These are phyloP conservation scores for Backusella westeae DNA, from an alignment of 192 early-diverging fungal species.

Conservation along the genomic window DNA sequence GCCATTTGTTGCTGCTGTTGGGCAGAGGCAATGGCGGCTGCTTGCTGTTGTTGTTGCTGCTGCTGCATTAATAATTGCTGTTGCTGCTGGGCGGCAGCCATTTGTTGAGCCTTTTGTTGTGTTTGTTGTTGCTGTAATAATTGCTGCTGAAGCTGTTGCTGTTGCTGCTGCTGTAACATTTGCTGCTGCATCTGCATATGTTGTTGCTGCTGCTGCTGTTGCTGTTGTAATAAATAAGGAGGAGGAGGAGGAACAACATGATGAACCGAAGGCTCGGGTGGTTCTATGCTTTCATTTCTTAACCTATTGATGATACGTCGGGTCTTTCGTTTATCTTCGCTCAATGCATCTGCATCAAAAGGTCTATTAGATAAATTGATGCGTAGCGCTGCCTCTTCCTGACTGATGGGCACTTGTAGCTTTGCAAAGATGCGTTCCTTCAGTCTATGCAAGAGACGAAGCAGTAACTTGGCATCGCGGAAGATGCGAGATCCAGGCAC, in stretches of 20 bases:
- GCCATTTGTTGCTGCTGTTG: not conserved
- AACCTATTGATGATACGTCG: constrained; percentile 3
- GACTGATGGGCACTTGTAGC: constrained; percentile 10
- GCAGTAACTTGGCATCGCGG: constrained; percentile 63
- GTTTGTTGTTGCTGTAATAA: not conserved
- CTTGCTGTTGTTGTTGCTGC: not conserved
- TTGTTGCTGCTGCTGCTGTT: not conserved
- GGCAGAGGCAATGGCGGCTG: not conserved
- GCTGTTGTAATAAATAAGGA: constrained; percentile 7
- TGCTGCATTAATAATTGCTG: not conserved
- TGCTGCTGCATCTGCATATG: not conserved
- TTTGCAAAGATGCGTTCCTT: constrained; percentile 26
- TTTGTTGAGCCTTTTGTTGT: not conserved
- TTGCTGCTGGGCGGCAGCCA: not conserved
- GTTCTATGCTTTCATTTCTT: constrained; percentile 12
- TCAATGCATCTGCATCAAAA: constrained; percentile 13
- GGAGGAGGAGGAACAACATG: not conserved
- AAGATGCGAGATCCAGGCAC: constrained; percentile 82
- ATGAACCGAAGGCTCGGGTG: not conserved
- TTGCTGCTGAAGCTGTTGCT: not conserved
- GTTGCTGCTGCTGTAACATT: not conserved
- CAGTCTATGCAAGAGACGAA: constrained; percentile 32
- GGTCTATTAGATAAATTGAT: constrained; percentile 14
- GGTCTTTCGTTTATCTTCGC: not conserved
- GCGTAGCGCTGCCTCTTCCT: constrained; percentile 21